Conservation (phyloP, 352 stramenopile genomes). For the Pythium folliculosum region DNA sequence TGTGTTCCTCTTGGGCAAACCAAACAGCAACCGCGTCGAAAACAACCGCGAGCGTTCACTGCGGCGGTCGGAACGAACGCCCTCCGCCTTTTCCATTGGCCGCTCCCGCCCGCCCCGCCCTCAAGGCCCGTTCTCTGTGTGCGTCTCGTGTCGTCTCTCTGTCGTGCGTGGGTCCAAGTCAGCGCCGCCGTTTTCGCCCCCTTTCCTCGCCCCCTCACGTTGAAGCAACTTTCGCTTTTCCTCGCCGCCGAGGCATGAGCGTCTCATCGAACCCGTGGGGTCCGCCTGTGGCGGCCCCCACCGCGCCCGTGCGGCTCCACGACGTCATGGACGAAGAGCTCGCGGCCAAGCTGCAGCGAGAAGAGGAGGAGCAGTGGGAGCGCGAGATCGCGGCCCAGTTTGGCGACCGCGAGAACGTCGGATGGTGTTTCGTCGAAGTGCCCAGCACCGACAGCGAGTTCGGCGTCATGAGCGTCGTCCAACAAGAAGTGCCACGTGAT, state of each 20-base stretch:
- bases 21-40: slow-evolving; percentile 8
- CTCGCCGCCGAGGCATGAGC: slow-evolving; percentile 1
- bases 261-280: slow-evolving; percentile 36
- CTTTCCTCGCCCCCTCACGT: slow-evolving; percentile 1
- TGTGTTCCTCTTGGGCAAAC: slow-evolving; percentile 13
- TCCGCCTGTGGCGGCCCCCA: slow-evolving; percentile 24
- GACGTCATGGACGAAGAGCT: slow-evolving; percentile 77
- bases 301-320: slow-evolving; percentile 47
- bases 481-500: slow-evolving; percentile 64
- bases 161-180: slow-evolving; percentile 21
- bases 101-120: not conserved
- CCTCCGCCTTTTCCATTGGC: slow-evolving; percentile 21
- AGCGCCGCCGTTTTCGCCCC: not conserved
- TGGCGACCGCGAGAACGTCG: slow-evolving; percentile 52
- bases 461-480: slow-evolving; percentile 73
- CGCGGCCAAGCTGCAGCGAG: slow-evolving; percentile 63
- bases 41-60: not conserved
- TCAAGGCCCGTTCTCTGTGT: slow-evolving; percentile 7
- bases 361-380: slow-evolving; percentile 72
- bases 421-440: slow-evolving; percentile 79
- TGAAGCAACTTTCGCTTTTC: slow-evolving; percentile 12
- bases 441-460: slow-evolving; percentile 47
- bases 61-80: slow-evolving; percentile 6
- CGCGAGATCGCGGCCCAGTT: slow-evolving; percentile 65
- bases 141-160: slow-evolving; percentile 19